phyloP scores from a whole-genome alignment of 495 filamentous ascomycete genomes.

The Daldinia childiae region DNA sequence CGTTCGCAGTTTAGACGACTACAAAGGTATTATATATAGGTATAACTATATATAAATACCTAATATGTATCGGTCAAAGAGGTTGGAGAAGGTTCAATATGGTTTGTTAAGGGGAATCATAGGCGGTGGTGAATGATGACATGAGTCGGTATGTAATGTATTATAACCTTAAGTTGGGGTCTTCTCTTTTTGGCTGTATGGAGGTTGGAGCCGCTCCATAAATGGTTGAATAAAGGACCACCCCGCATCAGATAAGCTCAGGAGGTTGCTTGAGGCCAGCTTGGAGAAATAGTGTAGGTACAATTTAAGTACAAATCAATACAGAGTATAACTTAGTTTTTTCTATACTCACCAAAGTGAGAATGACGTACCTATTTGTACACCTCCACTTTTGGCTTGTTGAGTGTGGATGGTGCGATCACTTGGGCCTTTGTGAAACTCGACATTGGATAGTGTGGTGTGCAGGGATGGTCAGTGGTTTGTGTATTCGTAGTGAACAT shows the following conservation, averaged over 20 bases:
- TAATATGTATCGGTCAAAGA: background rate
- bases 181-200: conserved; percentile 12
- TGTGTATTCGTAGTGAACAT: too few relatives aligned
- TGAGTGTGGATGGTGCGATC: conserved; percentile 6
- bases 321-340: background rate
- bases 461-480: background rate
- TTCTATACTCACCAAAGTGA: conserved; percentile 7
- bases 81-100: conserved; percentile 9
- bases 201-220: conserved; percentile 21
- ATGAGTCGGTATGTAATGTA: conserved; percentile 15
- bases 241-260: conserved; percentile 47
- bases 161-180: conserved; percentile 18
- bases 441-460: background rate
- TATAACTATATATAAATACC: background rate
- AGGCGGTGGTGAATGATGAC: conserved; percentile 28
- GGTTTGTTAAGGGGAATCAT: conserved; percentile 13
- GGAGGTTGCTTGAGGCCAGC: conserved; percentile 21
- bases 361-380: conserved; percentile 15
- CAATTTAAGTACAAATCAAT: background rate
- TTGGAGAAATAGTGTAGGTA: conserved; percentile 9
- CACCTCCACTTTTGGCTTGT: conserved; percentile 24
- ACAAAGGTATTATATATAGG: conserved; percentile 4
- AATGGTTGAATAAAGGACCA: conserved; percentile 35
- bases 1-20: conserved; percentile 1
- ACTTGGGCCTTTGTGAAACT: background rate